phyloP scores from a whole-genome alignment of 169 alveolate species.

The Cryptosporidium ubiquitum region DNA sequence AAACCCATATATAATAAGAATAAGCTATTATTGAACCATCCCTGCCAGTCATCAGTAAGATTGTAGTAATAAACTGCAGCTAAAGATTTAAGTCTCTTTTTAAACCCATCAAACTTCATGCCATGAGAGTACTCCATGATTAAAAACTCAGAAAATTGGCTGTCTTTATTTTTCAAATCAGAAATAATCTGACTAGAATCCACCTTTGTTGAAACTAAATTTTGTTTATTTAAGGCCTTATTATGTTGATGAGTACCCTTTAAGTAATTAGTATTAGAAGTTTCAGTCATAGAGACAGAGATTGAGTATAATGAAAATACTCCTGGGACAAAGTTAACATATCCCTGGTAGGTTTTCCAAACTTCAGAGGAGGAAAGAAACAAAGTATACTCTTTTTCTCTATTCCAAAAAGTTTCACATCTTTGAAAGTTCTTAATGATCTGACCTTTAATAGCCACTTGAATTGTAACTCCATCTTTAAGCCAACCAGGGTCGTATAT shows the following conservation, averaged over 20 bases:
- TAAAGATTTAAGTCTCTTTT: conserved; percentile 29
- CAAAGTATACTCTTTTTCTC: conserved; percentile 47
- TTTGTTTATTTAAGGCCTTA: background rate
- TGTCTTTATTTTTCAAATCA: background rate
- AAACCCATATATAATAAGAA: conserved; percentile 25
- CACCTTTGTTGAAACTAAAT: background rate
- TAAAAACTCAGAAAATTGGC: conserved; percentile 31
- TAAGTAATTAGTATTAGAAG: background rate
- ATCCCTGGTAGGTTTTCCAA: conserved; percentile 20
- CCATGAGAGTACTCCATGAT: conserved; percentile 65
- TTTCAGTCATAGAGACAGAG: background rate
- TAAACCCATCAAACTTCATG: conserved; percentile 17
- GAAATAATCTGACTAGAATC: conserved; percentile 17
- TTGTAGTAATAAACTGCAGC: conserved; percentile 50
- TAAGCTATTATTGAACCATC: conserved; percentile 56
- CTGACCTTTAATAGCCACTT: conserved; percentile 40
- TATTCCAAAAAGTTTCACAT: conserved; percentile 21
- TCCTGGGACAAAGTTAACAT: conserved; percentile 53
- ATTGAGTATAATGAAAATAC: conserved; percentile 23
- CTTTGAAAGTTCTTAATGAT: background rate
- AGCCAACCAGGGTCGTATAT: conserved; percentile 53
- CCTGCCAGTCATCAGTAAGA: conserved; percentile 54
- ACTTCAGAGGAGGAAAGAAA: conserved; percentile 52
- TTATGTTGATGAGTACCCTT: background rate
- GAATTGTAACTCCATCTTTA: conserved; percentile 24